A percentile compares a stretch with the other conserved stretches of the same genome.
Evolutionary conservation across 192 early-diverging fungal genomes (phyloP).

Genomic region (Coemansia sp.): DNA sequence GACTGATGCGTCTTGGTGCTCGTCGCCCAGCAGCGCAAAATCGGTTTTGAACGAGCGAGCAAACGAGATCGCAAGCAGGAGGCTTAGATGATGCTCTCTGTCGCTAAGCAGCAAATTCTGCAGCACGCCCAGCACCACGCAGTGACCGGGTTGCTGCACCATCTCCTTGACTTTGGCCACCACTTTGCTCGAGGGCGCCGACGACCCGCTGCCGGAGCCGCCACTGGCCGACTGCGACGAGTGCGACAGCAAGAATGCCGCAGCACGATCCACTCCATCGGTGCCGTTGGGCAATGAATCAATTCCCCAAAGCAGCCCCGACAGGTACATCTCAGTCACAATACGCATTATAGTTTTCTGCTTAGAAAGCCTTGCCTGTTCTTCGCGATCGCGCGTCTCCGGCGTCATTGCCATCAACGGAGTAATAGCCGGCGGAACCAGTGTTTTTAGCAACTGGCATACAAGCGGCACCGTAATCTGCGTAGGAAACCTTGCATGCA

Average conservation of each 20-base stretch:
- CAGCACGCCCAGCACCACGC: constrained; percentile 39
- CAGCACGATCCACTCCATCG: constrained; percentile 31
- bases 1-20: constrained; percentile 7
- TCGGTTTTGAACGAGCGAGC: constrained; percentile 32
- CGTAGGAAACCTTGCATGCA: constrained; percentile 89
- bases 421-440: constrained; percentile 63
- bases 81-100: constrained; percentile 44
- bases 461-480: constrained; percentile 74
- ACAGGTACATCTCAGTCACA: constrained; percentile 79
- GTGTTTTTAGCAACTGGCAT: constrained; percentile 61
- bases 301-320: constrained; percentile 64
- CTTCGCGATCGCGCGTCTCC: constrained; percentile 89
- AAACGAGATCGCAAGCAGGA: constrained; percentile 30
- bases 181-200: constrained; percentile 17
- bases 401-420: constrained; percentile 60
- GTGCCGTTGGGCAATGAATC: constrained; percentile 32
- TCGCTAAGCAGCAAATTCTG: constrained; percentile 51
- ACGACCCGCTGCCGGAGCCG: constrained; percentile 2
- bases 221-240: background rate
- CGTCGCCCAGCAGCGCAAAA: constrained; percentile 26
- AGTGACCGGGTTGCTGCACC: constrained; percentile 51
- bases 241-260: constrained; percentile 34
- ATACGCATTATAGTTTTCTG: constrained; percentile 72
- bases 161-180: constrained; percentile 33
- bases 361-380: constrained; percentile 63